Percentiles rank a stretch among this genome's conserved stretches.
Conservation (phyloP, 192 early-diverging fungal genomes). For the Mortierella alpina region DNA sequence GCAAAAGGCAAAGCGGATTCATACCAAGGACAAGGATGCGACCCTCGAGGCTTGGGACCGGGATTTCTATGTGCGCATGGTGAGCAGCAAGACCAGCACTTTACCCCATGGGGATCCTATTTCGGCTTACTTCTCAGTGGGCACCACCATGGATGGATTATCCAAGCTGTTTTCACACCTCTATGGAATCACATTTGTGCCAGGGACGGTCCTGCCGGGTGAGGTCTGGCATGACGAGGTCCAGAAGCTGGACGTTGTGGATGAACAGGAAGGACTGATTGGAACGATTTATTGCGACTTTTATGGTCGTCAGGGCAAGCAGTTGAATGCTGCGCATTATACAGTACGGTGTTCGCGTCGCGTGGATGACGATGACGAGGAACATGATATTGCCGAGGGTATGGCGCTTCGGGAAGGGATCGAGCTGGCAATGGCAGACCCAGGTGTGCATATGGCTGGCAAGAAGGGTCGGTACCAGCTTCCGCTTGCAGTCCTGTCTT, state of each 20-base stretch:
- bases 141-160: constrained; percentile 86
- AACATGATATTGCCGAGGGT: constrained; percentile 55
- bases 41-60: constrained; percentile 86
- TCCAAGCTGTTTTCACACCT: constrained; percentile 86
- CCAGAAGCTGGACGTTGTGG: constrained; percentile 89
- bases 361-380: constrained; percentile 81
- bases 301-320: constrained; percentile 79
- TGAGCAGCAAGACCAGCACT: constrained; percentile 52
- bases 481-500: constrained; percentile 80
- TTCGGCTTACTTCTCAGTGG: constrained; percentile 87
- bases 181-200: constrained; percentile 89
- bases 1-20: constrained; percentile 72
- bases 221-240: constrained; percentile 95
- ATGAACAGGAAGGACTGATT: constrained; percentile 86
- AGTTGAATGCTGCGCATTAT: constrained; percentile 93
- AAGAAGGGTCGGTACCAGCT: constrained; percentile 68
- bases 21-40: constrained; percentile 87
- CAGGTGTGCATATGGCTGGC: constrained; percentile 46
- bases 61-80: constrained; percentile 71
- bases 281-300: constrained; percentile 97
- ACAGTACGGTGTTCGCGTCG: constrained; percentile 91
- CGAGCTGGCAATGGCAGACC: constrained; percentile 46
- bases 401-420: constrained; percentile 39
- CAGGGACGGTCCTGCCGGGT: constrained; percentile 72
- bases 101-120: constrained; percentile 61